A percentile compares a stretch with the other conserved stretches of the same genome.
These are phyloP conservation scores for Lyophyllum atratum DNA, from an alignment of 768 basidiomycete genomes.

Conservation along the genomic window DNA sequence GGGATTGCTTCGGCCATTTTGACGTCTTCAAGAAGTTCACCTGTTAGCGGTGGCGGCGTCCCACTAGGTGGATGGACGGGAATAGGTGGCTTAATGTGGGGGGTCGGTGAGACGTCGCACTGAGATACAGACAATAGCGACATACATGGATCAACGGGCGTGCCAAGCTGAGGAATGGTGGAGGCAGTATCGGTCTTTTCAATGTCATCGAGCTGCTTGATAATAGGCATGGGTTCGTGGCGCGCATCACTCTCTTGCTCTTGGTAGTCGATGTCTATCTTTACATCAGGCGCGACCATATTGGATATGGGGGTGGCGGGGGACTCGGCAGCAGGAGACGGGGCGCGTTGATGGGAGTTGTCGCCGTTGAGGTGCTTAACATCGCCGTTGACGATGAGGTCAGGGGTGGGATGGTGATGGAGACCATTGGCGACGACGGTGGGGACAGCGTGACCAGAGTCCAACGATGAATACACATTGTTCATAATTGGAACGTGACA, in stretches of 20 bases:
- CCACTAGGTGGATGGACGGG: slow-evolving; percentile 45
- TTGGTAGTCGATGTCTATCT: slow-evolving; percentile 63
- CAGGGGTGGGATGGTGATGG: slow-evolving; percentile 30
- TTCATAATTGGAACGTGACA: slow-evolving; percentile 75
- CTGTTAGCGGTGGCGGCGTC: slow-evolving; percentile 43
- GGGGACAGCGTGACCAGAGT: slow-evolving; percentile 33
- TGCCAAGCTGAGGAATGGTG: slow-evolving; percentile 43
- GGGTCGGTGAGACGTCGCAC: slow-evolving; percentile 22
- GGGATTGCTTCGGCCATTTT: slow-evolving; percentile 53
- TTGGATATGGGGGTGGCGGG: slow-evolving; percentile 64
- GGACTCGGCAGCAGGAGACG: slow-evolving; percentile 50
- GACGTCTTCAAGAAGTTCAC: slow-evolving; percentile 52
- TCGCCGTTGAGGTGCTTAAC: slow-evolving; percentile 36
- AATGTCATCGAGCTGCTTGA: slow-evolving; percentile 42
- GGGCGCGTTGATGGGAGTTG: slow-evolving; percentile 29
- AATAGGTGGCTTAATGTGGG: slow-evolving; percentile 44
- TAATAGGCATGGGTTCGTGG: slow-evolving; percentile 56
- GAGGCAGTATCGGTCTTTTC: slow-evolving; percentile 43
- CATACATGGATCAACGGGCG: slow-evolving; percentile 55
- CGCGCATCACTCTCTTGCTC: slow-evolving; percentile 71
- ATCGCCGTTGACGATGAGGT: slow-evolving; percentile 38
- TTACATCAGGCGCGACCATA: slow-evolving; percentile 49
- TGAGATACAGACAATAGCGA: slow-evolving; percentile 19
- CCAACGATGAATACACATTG: slow-evolving; percentile 43
- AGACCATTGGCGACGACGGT: slow-evolving; percentile 35